Base-by-base conservation (phyloP, 345 rosid species). In the Gossypium bickii region DNA sequence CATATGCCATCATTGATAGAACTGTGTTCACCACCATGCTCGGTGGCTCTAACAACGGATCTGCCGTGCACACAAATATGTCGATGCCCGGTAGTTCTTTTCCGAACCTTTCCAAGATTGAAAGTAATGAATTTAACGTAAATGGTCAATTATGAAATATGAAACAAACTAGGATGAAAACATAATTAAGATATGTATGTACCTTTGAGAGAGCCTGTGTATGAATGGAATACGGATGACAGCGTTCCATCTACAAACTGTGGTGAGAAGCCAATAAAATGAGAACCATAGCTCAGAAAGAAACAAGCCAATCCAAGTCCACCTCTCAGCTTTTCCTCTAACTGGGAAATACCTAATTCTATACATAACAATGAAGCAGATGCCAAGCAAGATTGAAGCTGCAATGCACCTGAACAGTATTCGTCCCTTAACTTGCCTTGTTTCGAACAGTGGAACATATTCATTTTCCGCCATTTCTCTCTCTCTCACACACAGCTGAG, bases 1-100 rank as follows among this genome's bases (percentile, higher is more conserved):
- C 81, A 3, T 83, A 88, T 5, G 93, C 83, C 84, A 84, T 74
- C n/a, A 85, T 83, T 1, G 96, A 89, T 70, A 90, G 74, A 49
- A 87, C 80, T 0, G 89, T 87, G 78, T 83, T 85, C 16, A 86
- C 65, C 62, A 86, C 89, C 86, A 87, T 52, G 65, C 67, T 74
- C 9, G 89, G 87, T 11, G 89, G 91, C 80, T 87, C 91, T 59
- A 84, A 5, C 7, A 13, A 2, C 1, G 89, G 87, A 18, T 85
- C 85, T 1, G 89, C 87, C 2, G 91, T 87, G 85, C 89, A 87
- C 2, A 87, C 86, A 25, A 82, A 85, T 43, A 85, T 48, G 44
- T 87, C 89, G 43, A 87, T 78, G 3, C 79, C 71, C 0, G 89
- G 87, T 59, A 87, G 59, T 3, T 81, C 81, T 1, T 81, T 51